Percentiles rank a stretch among this genome's conserved stretches.
phyloP scores from a whole-genome alignment of 352 stramenopile genomes.

The Thalassiosira sp. region DNA sequence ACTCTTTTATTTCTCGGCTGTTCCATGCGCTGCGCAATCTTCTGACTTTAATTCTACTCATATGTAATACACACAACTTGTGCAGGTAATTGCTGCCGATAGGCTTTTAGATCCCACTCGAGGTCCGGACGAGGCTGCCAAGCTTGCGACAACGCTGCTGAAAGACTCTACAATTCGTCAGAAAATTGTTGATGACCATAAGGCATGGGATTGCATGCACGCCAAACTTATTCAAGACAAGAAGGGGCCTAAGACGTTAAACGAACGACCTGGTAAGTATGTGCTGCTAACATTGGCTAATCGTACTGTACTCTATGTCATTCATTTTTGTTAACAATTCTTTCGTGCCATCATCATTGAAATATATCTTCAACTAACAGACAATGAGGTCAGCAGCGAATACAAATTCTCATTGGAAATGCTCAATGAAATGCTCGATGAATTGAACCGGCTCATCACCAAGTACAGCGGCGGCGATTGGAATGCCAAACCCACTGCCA shows the following conservation, averaged over 20 bases:
- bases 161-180: conserved; percentile 19
- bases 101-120: conserved; percentile 22
- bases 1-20: too few relatives aligned
- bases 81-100: conserved; percentile 46
- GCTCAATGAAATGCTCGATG: conserved; percentile 23
- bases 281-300: too few relatives aligned
- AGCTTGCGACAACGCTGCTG: conserved; percentile 32
- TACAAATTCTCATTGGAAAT: conserved; percentile 22
- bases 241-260: conserved; percentile 7
- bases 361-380: not conserved
- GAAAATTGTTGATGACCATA: conserved; percentile 33
- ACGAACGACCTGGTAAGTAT: not conserved
- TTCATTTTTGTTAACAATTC: too few relatives aligned
- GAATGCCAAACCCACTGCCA: conserved; percentile 11
- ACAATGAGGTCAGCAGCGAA: conserved; percentile 1
- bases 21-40: too few relatives aligned
- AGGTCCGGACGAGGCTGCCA: conserved; percentile 22
- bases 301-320: too few relatives aligned
- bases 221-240: conserved; percentile 16
- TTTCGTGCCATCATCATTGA: too few relatives aligned
- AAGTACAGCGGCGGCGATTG: conserved; percentile 29
- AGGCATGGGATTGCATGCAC: conserved; percentile 48
- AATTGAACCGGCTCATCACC: conserved; percentile 18
- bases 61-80: too few relatives aligned
- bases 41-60: too few relatives aligned